Percentiles rank a stretch among this genome's conserved stretches.
Conservation (phyloP, 441 rosid species). For the Euphorbia schlechtendalii region DNA sequence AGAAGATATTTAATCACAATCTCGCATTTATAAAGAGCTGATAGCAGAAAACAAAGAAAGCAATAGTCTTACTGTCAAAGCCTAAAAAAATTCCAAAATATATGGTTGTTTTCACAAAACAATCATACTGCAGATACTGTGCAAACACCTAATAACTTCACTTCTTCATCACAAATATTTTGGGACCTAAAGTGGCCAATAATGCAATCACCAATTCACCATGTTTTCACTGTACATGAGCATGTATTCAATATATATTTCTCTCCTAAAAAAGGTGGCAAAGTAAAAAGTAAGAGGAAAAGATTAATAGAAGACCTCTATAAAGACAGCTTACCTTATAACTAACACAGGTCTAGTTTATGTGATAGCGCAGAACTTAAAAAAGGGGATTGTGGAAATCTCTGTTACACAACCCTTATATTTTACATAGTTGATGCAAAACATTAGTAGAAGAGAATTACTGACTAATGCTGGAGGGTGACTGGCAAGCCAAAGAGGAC, state of each 20-base stretch:
- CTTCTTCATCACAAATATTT: not conserved
- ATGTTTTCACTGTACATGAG: too few species aligned
- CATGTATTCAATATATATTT: not conserved
- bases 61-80: not conserved
- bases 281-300: not conserved
- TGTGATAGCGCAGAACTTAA: too few species aligned
- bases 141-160: not conserved
- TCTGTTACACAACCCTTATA: not conserved
- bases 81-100: not conserved
- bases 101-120: not conserved
- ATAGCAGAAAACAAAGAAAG: too few species aligned
- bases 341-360: not conserved
- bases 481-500: not conserved
- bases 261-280: not conserved
- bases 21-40: not conserved
- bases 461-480: not conserved
- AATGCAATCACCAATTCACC: not conserved
- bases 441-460: not conserved
- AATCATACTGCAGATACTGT: not conserved
- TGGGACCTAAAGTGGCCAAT: too few species aligned
- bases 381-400: too few species aligned
- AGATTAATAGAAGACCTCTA: not conserved
- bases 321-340: constrained; percentile 1
- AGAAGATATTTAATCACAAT: not conserved
- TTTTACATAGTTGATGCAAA: not conserved